A percentile compares a stretch with the other conserved stretches of the same genome.
Conservation (phyloP, 148 eudicot genomes). For the Polygonum aviculare region DNA sequence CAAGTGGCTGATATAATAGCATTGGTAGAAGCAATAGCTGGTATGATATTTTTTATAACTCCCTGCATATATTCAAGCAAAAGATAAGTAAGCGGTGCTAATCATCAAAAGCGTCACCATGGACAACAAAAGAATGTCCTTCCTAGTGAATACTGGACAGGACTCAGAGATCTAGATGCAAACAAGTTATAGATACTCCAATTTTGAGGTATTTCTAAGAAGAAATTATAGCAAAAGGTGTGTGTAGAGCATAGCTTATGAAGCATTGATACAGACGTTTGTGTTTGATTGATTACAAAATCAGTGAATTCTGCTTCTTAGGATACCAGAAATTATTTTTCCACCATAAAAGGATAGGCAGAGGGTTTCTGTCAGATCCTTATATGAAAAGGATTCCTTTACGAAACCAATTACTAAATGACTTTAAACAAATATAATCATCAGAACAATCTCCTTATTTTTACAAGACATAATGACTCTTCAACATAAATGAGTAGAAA, state of each 20-base stretch:
- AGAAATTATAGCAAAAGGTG: background rate
- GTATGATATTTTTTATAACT: constrained; percentile 94
- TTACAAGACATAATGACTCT: background rate
- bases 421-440: background rate
- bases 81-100: background rate
- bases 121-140: background rate
- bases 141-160: background rate
- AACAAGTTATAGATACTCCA: background rate
- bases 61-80: constrained; percentile 47
- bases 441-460: background rate
- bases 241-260: background rate
- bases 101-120: background rate
- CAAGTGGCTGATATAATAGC: constrained; percentile 96
- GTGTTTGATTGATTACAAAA: background rate
- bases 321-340: background rate
- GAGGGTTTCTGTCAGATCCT: background rate
- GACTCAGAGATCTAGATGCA: background rate
- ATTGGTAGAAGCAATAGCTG: constrained; percentile 97
- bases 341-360: background rate
- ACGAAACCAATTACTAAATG: background rate
- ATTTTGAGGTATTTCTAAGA: background rate
- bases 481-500: background rate
- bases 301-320: background rate
- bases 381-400: background rate
- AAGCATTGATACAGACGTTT: background rate